Percentiles rank a stretch among this genome's conserved stretches.
Conservation (phyloP, 345 rosid species). For the Conringia planisiliqua region DNA sequence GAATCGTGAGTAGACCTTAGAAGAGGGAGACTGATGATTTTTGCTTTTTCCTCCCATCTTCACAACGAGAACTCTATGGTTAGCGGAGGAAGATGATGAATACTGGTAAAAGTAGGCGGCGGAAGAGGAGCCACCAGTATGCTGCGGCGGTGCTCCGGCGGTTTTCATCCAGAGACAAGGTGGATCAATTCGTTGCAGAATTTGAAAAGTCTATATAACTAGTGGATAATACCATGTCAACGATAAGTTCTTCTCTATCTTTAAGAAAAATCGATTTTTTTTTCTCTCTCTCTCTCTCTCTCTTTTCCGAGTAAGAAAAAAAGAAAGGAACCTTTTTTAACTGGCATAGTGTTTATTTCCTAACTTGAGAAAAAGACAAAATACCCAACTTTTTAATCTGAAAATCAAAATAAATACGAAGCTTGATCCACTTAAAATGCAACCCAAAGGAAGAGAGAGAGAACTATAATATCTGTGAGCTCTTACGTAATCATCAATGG, state of each 20-base stretch:
- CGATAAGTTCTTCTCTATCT: neutral
- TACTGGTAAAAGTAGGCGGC: conserved; percentile 9
- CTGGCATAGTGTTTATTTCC: neutral
- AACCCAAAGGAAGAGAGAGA: neutral
- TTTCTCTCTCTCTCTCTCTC: neutral
- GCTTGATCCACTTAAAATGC: neutral
- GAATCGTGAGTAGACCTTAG: conserved; percentile 36
- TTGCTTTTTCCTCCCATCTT: conserved; percentile 52
- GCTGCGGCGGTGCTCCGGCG: conserved; percentile 34
- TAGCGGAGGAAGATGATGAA: conserved; percentile 28
- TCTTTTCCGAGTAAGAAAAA: neutral
- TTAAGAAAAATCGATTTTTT: neutral
- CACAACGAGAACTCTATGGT: conserved; percentile 32
- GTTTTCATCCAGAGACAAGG: conserved; percentile 24
- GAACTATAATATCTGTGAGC: neutral
- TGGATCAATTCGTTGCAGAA: neutral
- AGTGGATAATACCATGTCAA: conserved; percentile 31
- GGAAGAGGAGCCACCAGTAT: conserved; percentile 19
- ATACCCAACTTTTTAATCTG: neutral
- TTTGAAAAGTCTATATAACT: conserved; percentile 22
- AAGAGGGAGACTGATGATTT: conserved; percentile 38
- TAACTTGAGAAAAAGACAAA: neutral
- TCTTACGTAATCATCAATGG: conserved; percentile 10
- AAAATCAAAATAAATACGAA: neutral
- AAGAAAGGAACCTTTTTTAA: neutral